A percentile compares a stretch with the other conserved stretches of the same genome.
Conservation (phyloP, 2,329 filamentous ascomycete species). For the Penicillium hesseltinei region DNA sequence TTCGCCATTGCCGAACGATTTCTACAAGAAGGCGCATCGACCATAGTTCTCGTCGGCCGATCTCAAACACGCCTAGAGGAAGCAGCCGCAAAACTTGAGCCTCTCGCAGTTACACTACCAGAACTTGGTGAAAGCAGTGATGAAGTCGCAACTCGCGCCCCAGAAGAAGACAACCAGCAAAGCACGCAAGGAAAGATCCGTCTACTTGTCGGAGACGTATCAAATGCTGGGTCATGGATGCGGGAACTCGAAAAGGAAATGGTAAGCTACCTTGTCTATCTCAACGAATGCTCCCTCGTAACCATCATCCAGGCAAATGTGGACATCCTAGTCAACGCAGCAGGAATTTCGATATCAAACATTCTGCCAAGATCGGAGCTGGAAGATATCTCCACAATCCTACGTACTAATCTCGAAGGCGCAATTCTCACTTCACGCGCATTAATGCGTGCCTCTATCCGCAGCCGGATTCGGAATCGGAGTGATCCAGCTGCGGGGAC, state of each 20-base stretch:
- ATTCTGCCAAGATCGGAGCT: conserved; percentile 59
- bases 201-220: conserved; percentile 40
- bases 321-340: conserved; percentile 73
- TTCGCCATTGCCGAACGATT: conserved; percentile 66
- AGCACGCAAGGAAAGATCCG: conserved; percentile 22
- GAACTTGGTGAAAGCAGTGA: not conserved
- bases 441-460: conserved; percentile 37
- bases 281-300: not conserved
- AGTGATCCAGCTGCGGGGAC: conserved; percentile 45
- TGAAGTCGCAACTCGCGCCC: conserved; percentile 19
- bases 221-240: conserved; percentile 34
- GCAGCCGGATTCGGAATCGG: conserved; percentile 29
- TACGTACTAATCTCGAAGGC: conserved; percentile 67
- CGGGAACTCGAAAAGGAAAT: conserved; percentile 40
- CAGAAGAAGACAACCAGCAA: conserved; percentile 18
- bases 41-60: conserved; percentile 61
- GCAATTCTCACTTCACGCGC: conserved; percentile 42
- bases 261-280: conserved; percentile 23
- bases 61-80: conserved; percentile 46
- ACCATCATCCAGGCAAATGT: conserved; percentile 34
- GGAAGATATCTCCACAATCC: conserved; percentile 54
- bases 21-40: conserved; percentile 58
- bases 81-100: conserved; percentile 33
- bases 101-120: not conserved
- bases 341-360: conserved; percentile 66